Conservation (phyloP, 192 early-diverging fungal genomes). For the Backusella macrospora region DNA sequence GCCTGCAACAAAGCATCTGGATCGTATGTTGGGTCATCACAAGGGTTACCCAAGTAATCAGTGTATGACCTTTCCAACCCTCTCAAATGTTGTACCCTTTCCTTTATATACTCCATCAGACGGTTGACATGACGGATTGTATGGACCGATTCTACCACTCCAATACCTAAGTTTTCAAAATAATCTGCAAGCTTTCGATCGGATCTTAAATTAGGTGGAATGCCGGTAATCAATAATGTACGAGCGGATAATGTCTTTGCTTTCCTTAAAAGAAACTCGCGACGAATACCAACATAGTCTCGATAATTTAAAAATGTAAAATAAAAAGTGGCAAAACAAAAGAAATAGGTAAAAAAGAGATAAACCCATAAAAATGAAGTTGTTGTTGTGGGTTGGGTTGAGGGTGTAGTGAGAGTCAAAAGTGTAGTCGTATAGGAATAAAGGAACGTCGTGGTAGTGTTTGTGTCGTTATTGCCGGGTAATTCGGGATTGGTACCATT, state of each 20-base stretch:
- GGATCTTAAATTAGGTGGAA: conserved; percentile 61
- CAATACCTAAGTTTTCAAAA: conserved; percentile 62
- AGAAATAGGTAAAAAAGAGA: conserved; percentile 58
- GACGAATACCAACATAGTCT: conserved; percentile 51
- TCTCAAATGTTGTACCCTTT: conserved; percentile 56
- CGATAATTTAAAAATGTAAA: conserved; percentile 56
- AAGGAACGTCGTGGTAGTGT: neutral
- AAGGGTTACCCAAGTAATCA: conserved; percentile 72
- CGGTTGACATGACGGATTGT: conserved; percentile 60
- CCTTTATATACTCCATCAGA: conserved; percentile 57
- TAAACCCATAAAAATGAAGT: conserved; percentile 35
- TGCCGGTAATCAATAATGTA: conserved; percentile 70
- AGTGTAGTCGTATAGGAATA: neutral
- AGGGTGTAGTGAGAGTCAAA: neutral
- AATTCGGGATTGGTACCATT: conserved; percentile 30
- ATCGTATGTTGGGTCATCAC: conserved; percentile 62
- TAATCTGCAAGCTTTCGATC: conserved; percentile 63
- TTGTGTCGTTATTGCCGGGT: conserved; percentile 14
- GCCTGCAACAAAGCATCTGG: conserved; percentile 47
- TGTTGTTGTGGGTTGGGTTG: neutral
- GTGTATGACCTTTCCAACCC: conserved; percentile 60
- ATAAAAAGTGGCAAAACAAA: conserved; percentile 52
- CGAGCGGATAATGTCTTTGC: conserved; percentile 52
- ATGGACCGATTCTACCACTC: conserved; percentile 66
- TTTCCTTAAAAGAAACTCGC: conserved; percentile 44